A percentile compares a stretch with the other conserved stretches of the same genome.
phyloP scores from a whole-genome alignment of 2,329 filamentous ascomycete genomes.

The Fusarium virguliforme region DNA sequence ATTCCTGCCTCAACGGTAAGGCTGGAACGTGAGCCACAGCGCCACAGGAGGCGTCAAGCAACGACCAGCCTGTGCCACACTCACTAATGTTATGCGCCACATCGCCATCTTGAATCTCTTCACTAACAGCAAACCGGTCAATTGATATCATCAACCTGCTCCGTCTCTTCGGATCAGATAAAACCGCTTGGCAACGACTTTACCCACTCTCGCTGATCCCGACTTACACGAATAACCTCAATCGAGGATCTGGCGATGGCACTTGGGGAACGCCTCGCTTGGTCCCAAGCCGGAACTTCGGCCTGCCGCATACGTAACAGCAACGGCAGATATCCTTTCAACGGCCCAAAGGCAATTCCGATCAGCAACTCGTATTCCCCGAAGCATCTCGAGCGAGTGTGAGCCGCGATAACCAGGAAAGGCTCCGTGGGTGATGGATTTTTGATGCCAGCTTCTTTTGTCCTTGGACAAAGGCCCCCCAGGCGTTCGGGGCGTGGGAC shows the following conservation, averaged over 20 bases:
- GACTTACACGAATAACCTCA: conserved; percentile 16
- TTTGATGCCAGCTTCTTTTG: conserved; percentile 1
- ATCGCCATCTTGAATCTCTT: neutral
- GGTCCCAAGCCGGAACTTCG: conserved; percentile 11
- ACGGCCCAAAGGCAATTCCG: conserved; percentile 25
- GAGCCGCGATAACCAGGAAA: conserved; percentile 10
- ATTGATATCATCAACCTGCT: neutral
- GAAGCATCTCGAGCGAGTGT: conserved; percentile 25
- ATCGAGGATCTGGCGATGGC: conserved; percentile 11
- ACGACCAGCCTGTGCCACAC: neutral
- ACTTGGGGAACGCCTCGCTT: conserved; percentile 1
- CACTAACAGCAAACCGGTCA: neutral
- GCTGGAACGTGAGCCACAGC: conserved; percentile 43
- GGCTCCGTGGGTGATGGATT: neutral
- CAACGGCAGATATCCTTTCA: conserved; percentile 9
- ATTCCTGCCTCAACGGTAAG: conserved; percentile 52
- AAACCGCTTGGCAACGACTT: conserved; percentile 2
- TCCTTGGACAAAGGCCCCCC: neutral
- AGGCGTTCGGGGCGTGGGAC: neutral
- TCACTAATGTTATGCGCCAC: conserved; percentile 24
- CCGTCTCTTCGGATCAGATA: conserved; percentile 9
- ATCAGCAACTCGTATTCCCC: conserved; percentile 24
- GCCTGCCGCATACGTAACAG: conserved; percentile 13
- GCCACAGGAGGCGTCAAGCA: conserved; percentile 28
- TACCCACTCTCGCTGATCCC: neutral